Evolutionary conservation across 1,139 yeast genomes (phyloP).

Genomic region (Sporopachydermia cereana): DNA sequence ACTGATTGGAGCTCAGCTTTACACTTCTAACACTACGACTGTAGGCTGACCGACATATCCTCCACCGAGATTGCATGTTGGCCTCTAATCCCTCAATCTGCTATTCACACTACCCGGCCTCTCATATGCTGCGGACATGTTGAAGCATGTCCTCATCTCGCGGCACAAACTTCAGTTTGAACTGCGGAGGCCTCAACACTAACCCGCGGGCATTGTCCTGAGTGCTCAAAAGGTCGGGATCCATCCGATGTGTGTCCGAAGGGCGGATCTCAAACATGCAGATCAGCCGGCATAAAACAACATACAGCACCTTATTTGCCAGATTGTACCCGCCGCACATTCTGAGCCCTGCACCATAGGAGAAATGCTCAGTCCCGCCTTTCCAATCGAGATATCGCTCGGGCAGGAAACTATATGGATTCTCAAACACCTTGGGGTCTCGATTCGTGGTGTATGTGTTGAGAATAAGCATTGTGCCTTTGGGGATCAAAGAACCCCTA

Average conservation of each 20-base stretch:
- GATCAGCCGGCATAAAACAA: slow-evolving; percentile 30
- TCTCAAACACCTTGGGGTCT: slow-evolving; percentile 35
- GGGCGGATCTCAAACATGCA: slow-evolving; percentile 29
- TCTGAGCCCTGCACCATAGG: slow-evolving; percentile 63
- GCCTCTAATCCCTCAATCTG: no score
- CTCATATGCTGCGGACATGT: no score
- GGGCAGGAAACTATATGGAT: slow-evolving; percentile 46
- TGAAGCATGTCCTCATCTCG: slow-evolving; percentile 6
- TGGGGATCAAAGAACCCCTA: slow-evolving; percentile 35
- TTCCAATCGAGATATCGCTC: slow-evolving; percentile 39
- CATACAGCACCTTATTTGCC: slow-evolving; percentile 52
- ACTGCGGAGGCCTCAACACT: slow-evolving; percentile 18
- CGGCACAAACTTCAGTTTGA: slow-evolving; percentile 16
- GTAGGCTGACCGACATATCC: no score
- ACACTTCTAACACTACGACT: no score
- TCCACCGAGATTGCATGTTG: no score
- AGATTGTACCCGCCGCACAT: slow-evolving; percentile 58
- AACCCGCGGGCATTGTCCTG: slow-evolving; percentile 7
- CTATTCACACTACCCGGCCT: no score
- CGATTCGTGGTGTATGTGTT: slow-evolving; percentile 66
- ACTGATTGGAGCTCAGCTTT: no score
- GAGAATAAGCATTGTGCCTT: slow-evolving; percentile 46
- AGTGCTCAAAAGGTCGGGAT: neutral
- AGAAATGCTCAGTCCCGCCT: slow-evolving; percentile 32
- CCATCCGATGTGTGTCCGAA: slow-evolving; percentile 20